A percentile compares a stretch with the other conserved stretches of the same genome.
phyloP scores from a whole-genome alignment of 225 moss, liverwort and hornwort species.

The Neckera pumila region DNA sequence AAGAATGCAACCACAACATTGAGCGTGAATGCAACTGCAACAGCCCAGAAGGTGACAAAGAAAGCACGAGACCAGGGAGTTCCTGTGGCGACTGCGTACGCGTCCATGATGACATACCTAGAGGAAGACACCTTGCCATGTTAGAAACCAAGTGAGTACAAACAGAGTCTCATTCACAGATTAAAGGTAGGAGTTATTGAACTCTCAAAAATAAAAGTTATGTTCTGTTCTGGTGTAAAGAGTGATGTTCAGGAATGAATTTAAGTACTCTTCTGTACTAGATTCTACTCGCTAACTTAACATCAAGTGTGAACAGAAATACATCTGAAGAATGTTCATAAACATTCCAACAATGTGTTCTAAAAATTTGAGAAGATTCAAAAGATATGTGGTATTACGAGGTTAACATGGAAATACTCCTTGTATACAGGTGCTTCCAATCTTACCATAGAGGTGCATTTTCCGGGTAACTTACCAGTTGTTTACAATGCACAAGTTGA shows the following conservation, averaged over 20 bases:
- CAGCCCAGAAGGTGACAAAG: slow-evolving; percentile 67
- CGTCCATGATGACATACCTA: slow-evolving; percentile 54
- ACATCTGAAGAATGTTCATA: too few species aligned
- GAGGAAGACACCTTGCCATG: neutral
- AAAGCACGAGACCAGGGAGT: slow-evolving; percentile 46
- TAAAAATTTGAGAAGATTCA: neutral
- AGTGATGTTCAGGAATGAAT: neutral
- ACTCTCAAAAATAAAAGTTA: neutral
- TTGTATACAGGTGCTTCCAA: neutral
- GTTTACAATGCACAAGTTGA: slow-evolving; percentile 78
- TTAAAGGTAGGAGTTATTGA: too few species aligned
- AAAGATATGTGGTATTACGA: too few species aligned
- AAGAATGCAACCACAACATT: slow-evolving; percentile 78
- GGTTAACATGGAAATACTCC: neutral
- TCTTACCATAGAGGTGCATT: neutral
- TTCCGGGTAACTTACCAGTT: slow-evolving; percentile 49
- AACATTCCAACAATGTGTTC: neutral
- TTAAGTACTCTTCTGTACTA: neutral
- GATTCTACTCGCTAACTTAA: neutral
- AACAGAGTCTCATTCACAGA: neutral
- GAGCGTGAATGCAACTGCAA: slow-evolving; percentile 57
- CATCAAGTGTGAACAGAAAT: neutral
- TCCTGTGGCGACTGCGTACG: slow-evolving; percentile 38
- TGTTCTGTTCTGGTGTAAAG: neutral
- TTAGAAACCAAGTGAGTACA: neutral